These are phyloP conservation scores for Fraxinus pennsylvanica DNA, from an alignment of 257 asterid species.

Conservation along the genomic window DNA sequence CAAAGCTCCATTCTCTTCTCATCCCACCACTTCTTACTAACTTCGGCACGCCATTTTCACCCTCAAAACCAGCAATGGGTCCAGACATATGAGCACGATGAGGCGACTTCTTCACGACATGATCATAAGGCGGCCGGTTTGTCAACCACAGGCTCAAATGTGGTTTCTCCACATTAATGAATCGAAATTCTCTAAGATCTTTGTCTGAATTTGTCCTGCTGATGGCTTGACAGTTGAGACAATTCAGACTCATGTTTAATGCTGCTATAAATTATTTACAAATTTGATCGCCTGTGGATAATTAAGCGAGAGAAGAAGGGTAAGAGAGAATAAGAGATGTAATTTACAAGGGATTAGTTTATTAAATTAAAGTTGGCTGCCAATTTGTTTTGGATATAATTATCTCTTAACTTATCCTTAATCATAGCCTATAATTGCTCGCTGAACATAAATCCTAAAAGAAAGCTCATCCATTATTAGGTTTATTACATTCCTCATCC, in stretches of 20 bases:
- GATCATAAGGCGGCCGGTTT: background rate
- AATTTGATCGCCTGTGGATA: no score
- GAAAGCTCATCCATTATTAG: no score
- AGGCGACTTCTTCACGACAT: background rate
- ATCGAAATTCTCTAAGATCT: constrained; percentile 6
- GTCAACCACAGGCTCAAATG: constrained; percentile 14
- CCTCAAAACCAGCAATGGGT: constrained; percentile 21
- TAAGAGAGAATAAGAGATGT: no score
- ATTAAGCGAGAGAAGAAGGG: no score
- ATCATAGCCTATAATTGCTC: no score
- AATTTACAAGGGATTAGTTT: no score
- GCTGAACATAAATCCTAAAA: no score
- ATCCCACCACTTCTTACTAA: constrained; percentile 53
- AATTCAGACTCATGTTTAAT: constrained; percentile 26
- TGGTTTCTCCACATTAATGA: constrained; percentile 1
- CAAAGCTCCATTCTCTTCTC: constrained; percentile 62
- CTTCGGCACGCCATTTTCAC: constrained; percentile 26
- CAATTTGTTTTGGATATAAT: no score
- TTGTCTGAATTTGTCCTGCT: constrained; percentile 26
- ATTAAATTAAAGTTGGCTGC: no score
- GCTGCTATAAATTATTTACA: no score
- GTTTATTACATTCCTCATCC: no score
- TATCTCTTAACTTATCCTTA: no score
- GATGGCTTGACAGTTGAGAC: constrained; percentile 10
- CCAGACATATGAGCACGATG: constrained; percentile 26